phyloP scores from a whole-genome alignment of 1,284 basidiomycete genomes.

The Boletellus sp. region DNA sequence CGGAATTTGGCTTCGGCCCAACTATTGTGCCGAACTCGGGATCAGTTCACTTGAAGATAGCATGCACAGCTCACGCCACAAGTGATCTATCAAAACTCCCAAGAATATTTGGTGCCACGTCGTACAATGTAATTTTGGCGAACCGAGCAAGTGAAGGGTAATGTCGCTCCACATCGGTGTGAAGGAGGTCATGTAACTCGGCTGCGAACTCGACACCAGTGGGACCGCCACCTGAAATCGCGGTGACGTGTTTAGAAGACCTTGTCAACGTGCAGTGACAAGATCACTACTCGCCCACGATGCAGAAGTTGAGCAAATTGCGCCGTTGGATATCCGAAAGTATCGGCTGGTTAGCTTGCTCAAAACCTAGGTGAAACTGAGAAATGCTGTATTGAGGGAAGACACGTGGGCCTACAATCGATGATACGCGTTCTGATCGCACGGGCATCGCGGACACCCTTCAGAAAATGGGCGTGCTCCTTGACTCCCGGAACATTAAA shows the following conservation, averaged over 20 bases:
- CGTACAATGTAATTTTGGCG: conserved; percentile 74
- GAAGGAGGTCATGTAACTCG: conserved; percentile 82
- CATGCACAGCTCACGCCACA: conserved; percentile 46
- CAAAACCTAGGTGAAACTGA: conserved; percentile 51
- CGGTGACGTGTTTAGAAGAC: conserved; percentile 2
- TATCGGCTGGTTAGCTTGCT: conserved; percentile 73
- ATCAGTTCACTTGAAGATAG: conserved; percentile 5
- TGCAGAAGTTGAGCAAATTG: conserved; percentile 73
- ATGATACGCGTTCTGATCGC: conserved; percentile 73
- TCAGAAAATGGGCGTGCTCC: conserved; percentile 78
- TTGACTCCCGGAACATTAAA: conserved; percentile 68
- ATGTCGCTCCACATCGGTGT: conserved; percentile 66
- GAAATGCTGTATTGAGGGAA: neutral
- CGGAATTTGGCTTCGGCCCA: conserved; percentile 74
- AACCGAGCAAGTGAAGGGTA: conserved; percentile 62
- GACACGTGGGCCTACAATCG: conserved; percentile 49
- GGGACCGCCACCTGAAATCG: conserved; percentile 56
- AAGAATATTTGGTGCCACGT: conserved; percentile 78
- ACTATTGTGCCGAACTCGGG: conserved; percentile 33
- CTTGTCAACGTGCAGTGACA: neutral
- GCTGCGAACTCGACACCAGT: conserved; percentile 85
- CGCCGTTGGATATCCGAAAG: conserved; percentile 62
- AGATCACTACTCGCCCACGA: conserved; percentile 57
- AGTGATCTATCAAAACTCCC: conserved; percentile 74
- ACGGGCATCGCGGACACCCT: conserved; percentile 80